Evolutionary conservation across 2,329 filamentous ascomycete species (phyloP).

Genomic region (Ceratocystis eucalypticola): DNA sequence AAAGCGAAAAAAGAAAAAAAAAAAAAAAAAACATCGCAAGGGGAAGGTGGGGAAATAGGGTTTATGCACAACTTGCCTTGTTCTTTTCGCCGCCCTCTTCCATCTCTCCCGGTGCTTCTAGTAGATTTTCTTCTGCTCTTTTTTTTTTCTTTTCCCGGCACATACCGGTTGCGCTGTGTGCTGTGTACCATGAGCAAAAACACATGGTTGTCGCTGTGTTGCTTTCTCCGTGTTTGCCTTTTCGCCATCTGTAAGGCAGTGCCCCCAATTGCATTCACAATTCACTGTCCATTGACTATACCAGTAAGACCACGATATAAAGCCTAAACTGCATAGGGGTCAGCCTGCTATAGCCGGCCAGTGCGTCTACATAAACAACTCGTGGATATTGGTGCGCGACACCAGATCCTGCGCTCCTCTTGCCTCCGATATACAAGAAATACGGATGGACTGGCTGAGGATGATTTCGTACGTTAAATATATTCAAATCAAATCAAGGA

Average conservation of each 20-base stretch:
- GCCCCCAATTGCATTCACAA: not conserved
- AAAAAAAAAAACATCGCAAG: not conserved
- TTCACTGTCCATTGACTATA: not conserved
- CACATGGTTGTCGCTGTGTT: not conserved
- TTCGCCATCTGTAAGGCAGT: not conserved
- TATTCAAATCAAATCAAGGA: not conserved
- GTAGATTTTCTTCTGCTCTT: not conserved
- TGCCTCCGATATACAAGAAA: not conserved
- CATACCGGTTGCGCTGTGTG: not conserved
- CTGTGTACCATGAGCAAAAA: not conserved
- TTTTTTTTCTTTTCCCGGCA: not conserved
- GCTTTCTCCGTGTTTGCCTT: not conserved
- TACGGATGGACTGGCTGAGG: not conserved
- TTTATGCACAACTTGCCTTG: not conserved
- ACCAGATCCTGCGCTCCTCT: not conserved
- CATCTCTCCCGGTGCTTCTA: not conserved
- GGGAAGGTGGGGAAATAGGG: not conserved
- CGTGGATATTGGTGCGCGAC: not conserved
- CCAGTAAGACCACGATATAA: not conserved
- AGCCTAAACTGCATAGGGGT: not conserved
- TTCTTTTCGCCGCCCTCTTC: not conserved
- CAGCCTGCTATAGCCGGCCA: not conserved
- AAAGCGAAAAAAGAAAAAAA: not conserved
- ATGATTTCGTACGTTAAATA: not conserved
- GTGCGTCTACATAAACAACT: not conserved